phyloP scores from a whole-genome alignment of 2,329 filamentous ascomycete genomes.

The Fusarium sp. region DNA sequence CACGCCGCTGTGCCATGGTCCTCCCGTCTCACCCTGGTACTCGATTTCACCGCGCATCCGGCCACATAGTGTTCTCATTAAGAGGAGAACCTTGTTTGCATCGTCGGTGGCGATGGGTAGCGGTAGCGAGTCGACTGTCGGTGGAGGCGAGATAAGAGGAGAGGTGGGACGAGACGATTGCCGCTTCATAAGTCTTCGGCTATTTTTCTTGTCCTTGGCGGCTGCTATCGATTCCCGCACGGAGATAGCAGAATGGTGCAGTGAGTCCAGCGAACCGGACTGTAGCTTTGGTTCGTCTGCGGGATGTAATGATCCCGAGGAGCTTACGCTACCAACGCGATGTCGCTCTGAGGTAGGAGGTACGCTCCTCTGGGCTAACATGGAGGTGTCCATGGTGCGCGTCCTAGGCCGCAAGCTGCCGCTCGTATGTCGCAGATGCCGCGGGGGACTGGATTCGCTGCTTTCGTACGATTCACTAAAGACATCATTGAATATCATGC shows the following conservation, averaged over 20 bases:
- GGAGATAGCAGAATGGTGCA: conserved; percentile 56
- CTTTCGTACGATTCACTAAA: conserved; percentile 64
- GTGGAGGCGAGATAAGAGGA: conserved; percentile 64
- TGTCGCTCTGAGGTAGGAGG: conserved; percentile 63
- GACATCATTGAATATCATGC: conserved; percentile 70
- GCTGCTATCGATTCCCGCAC: conserved; percentile 51
- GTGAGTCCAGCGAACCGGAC: conserved; percentile 54
- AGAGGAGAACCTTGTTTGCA: conserved; percentile 75
- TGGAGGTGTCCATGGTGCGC: conserved; percentile 68
- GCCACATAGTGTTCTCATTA: conserved; percentile 84
- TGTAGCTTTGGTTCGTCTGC: conserved; percentile 61
- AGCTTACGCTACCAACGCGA: conserved; percentile 78
- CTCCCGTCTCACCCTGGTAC: conserved; percentile 72
- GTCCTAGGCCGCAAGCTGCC: conserved; percentile 63
- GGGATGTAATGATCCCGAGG: conserved; percentile 66
- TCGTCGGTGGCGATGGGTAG: conserved; percentile 73
- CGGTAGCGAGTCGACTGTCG: conserved; percentile 70
- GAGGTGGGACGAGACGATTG: conserved; percentile 68
- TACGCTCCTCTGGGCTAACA: conserved; percentile 59
- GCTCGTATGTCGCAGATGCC: conserved; percentile 49
- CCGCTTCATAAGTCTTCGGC: conserved; percentile 67
- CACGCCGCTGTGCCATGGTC: conserved; percentile 76
- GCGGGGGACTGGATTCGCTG: conserved; percentile 54
- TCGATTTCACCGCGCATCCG: conserved; percentile 84
- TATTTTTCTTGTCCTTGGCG: conserved; percentile 57